Percentiles rank a stretch among this genome's conserved stretches.
phyloP scores from a whole-genome alignment of 2,329 filamentous ascomycete genomes.

The Rhinocladiella mackenziei region DNA sequence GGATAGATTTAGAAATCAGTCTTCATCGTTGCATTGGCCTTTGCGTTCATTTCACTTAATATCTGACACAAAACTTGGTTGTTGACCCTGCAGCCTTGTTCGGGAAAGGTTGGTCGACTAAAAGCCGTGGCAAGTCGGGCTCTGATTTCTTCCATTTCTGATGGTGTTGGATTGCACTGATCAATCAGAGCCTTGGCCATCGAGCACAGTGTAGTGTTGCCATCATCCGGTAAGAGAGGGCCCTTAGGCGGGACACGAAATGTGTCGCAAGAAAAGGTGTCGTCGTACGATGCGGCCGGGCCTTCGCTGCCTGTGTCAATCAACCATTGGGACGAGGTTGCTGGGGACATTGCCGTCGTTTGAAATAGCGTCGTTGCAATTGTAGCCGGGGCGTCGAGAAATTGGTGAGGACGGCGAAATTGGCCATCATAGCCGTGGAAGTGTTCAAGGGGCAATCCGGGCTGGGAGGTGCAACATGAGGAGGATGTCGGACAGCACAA shows the following conservation, averaged over 20 bases:
- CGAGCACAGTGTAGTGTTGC: conserved; percentile 38
- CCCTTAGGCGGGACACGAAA: conserved; percentile 5
- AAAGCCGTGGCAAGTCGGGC: conserved; percentile 37
- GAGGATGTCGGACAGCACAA: neutral
- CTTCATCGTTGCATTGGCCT: neutral
- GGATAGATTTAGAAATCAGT: neutral
- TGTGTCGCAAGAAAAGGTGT: conserved; percentile 4
- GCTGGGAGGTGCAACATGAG: neutral
- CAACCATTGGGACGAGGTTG: conserved; percentile 8
- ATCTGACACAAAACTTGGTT: conserved; percentile 43
- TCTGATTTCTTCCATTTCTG: conserved; percentile 37
- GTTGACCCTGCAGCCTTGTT: conserved; percentile 38
- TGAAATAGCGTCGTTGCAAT: neutral
- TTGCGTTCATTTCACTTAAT: conserved; percentile 36
- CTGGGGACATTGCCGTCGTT: neutral
- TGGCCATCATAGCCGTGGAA: neutral
- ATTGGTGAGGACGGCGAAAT: neutral
- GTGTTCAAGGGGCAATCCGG: neutral
- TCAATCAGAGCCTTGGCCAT: conserved; percentile 38
- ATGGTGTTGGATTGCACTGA: conserved; percentile 37
- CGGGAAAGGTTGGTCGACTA: conserved; percentile 28
- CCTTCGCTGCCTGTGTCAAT: no score
- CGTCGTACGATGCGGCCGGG: neutral
- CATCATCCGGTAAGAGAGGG: conserved; percentile 1
- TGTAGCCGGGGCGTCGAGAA: neutral